Base-by-base conservation (phyloP, 495 filamentous ascomycete genomes). In the Hypoxylon subgilvum region DNA sequence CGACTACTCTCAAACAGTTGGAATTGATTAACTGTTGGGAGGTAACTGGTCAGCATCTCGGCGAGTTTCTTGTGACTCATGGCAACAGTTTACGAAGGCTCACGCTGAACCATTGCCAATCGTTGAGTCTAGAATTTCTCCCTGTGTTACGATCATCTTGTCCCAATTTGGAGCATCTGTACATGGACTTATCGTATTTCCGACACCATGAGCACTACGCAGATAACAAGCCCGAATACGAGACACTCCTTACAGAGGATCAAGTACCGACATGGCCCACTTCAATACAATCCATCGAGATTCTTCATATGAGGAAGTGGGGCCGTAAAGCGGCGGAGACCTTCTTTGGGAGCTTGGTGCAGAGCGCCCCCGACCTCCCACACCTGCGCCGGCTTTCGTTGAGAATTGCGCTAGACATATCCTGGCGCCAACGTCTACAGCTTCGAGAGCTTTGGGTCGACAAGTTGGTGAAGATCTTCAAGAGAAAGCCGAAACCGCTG, bases 181-280 rank as follows among this genome's bases (percentile, higher is more conserved):
- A 80, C 40, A 84, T 91, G 79, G 88, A 95, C 55, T 73, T 94
- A 13, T 85, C 83, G 8, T 90, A 88, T 50, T 87, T 78, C 66
- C 79, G 82, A 41, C 75, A 79, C 25, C 74, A 76, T 39, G 73
- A 72, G 21, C 74, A 72, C 35, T 74, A 76, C 25, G 64, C 69
- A 13, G 88, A 93, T 55, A 81, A 85, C 0, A 85, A 90, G 23
- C 89, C 90, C 1, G 80, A 82, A 45, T 96, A 89, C 56, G 72
- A 83, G 0, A 70, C 80, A 0, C 76, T 96, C 10, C 76, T 96
- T 10, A 61, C 63, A 9, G 65, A 72, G 2, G 72, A 75, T 3
- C 80, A 93, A 53, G 69, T 85, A 7, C 91, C 92, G 0, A 81
- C 78, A 0, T 96, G 92, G 92, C 91, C 92, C 6, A 64, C 71